A percentile compares a stretch with the other conserved stretches of the same genome.
These are phyloP conservation scores for Moricandia arvensis DNA, from an alignment of 345 rosid species.

Conservation along the genomic window DNA sequence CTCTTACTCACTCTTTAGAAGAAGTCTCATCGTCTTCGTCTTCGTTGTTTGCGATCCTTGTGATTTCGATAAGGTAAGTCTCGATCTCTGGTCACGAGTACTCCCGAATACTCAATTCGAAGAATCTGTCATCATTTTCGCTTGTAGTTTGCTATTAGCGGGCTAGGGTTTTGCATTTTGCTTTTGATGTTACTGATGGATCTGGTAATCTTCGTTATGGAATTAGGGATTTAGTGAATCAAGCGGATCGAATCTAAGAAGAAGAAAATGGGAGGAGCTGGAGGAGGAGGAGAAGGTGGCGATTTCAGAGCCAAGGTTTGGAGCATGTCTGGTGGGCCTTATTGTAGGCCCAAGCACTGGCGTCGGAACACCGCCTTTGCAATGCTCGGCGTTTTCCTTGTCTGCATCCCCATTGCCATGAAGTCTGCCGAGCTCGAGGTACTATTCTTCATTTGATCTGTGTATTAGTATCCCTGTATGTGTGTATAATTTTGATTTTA, in stretches of 20 bases:
- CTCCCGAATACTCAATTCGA: neutral
- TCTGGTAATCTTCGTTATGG: neutral
- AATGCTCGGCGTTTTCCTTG: constrained; percentile 75
- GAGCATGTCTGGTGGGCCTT: constrained; percentile 93
- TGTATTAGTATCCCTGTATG: neutral
- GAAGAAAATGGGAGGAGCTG: constrained; percentile 59
- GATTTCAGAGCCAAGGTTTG: constrained; percentile 93
- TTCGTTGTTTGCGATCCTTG: constrained; percentile 19
- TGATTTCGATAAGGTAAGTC: constrained; percentile 21
- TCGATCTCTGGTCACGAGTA: neutral
- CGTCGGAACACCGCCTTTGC: constrained; percentile 95
- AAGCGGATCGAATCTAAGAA: constrained; percentile 20
- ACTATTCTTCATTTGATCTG: neutral
- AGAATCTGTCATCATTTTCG: constrained; percentile 1
- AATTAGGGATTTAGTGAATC: constrained; percentile 24
- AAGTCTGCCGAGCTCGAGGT: constrained; percentile 96
- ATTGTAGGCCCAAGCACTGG: constrained; percentile 99
- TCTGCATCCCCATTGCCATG: constrained; percentile 92
- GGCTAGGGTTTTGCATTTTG: constrained; percentile 20
- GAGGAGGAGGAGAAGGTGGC: constrained; percentile 74
- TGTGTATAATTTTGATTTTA: neutral
- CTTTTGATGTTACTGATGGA: constrained; percentile 10
- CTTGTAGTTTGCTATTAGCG: neutral
- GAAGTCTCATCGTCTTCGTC: constrained; percentile 25
- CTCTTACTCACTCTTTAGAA: neutral